Conservation (phyloP, 306 rosid genomes). For the Urtica urens region DNA sequence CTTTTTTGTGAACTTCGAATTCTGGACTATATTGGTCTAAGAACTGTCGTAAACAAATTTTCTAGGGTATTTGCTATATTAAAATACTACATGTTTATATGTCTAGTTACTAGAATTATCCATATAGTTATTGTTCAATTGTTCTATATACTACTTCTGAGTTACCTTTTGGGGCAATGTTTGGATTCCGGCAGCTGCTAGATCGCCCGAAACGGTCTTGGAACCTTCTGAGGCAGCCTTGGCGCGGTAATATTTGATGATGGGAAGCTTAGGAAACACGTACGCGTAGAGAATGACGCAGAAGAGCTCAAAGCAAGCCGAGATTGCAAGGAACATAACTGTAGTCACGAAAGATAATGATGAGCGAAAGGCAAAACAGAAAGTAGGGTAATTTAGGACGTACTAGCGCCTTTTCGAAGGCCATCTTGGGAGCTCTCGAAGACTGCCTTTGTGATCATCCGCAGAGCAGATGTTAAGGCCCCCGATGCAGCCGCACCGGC, state of each 20-base stretch:
- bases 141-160: too few species aligned
- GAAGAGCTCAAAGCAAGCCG: conserved; percentile 53
- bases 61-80: too few species aligned
- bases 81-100: too few species aligned
- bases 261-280: conserved; percentile 58
- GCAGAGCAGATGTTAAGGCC: conserved; percentile 58
- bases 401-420: conserved; percentile 86
- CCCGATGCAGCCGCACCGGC: conserved; percentile 89
- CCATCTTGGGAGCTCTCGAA: conserved; percentile 58
- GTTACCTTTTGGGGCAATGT: conserved; percentile 23
- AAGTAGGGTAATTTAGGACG: conserved; percentile 9
- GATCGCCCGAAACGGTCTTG: conserved; percentile 76
- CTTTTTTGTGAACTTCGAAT: too few species aligned
- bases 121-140: too few species aligned
- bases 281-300: conserved; percentile 59
- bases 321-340: conserved; percentile 70
- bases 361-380: background rate
- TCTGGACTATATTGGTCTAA: too few species aligned
- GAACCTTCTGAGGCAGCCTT: conserved; percentile 85
- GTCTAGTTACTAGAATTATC: too few species aligned
- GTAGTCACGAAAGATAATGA: conserved; percentile 18
- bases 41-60: too few species aligned
- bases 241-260: conserved; percentile 71
- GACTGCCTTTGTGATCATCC: conserved; percentile 68
- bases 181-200: conserved; percentile 70